Evolutionary conservation across 2,329 filamentous ascomycete genomes (phyloP).

Genomic region (Xylariaceae sp.): DNA sequence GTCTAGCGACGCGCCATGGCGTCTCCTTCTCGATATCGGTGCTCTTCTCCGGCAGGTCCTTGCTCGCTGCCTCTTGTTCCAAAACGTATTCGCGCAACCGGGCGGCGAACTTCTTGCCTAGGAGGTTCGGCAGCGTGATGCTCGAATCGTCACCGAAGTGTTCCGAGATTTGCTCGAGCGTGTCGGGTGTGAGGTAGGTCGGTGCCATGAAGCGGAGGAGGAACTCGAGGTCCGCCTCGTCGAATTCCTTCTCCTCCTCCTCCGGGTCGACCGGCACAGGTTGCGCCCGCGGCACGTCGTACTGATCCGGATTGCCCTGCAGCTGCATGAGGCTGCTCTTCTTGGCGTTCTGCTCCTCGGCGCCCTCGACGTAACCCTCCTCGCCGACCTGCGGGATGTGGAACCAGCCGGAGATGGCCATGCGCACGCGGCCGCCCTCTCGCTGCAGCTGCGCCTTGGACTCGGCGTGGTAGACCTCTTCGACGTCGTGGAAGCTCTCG

Average conservation of each 20-base stretch:
- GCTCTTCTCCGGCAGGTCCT: constrained; percentile 41
- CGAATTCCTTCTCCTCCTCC: constrained; percentile 61
- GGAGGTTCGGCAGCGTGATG: constrained; percentile 72
- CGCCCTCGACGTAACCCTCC: constrained; percentile 80
- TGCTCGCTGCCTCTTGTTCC: constrained; percentile 50
- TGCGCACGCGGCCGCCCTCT: constrained; percentile 74
- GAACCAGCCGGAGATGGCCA: constrained; percentile 99
- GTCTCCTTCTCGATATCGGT: constrained; percentile 52
- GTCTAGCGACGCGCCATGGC: constrained; percentile 70
- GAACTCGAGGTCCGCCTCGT: constrained; percentile 80
- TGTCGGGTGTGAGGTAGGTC: constrained; percentile 87
- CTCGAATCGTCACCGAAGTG: constrained; percentile 79
- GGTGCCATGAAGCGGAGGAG: constrained; percentile 85
- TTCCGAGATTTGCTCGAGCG: constrained; percentile 72
- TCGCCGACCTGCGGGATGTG: constrained; percentile 95
- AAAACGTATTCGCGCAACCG: constrained; percentile 68
- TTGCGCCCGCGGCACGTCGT: constrained; percentile 69
- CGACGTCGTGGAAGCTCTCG: constrained; percentile 98
- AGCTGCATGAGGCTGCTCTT: constrained; percentile 90
- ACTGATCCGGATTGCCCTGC: constrained; percentile 83
- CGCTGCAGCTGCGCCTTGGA: constrained; percentile 55
- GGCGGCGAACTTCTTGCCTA: constrained; percentile 71
- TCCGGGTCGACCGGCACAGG: constrained; percentile 47
- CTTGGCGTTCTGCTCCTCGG: constrained; percentile 82
- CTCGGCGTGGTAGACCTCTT: constrained; percentile 82